Percentiles rank a stretch among this genome's conserved stretches.
These are phyloP conservation scores for Echium plantagineum DNA, from an alignment of 257 asterid species.

Conservation along the genomic window DNA sequence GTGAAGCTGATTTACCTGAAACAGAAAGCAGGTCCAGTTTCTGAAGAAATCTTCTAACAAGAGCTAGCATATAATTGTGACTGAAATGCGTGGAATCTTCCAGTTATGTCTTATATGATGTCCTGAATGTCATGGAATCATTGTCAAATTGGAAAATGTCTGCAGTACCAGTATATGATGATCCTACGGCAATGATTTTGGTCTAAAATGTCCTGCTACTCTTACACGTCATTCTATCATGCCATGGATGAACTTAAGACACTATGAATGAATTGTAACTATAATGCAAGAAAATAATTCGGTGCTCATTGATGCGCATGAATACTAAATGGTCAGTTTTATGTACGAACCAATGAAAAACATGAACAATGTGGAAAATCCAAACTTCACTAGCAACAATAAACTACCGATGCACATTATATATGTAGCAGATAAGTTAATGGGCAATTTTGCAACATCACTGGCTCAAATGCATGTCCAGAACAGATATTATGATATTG, in stretches of 20 bases:
- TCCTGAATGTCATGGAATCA: conserved; percentile 12
- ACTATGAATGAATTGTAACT: not conserved
- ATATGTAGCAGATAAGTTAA: conserved; percentile 10
- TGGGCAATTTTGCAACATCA: conserved; percentile 20
- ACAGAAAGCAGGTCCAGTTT: conserved; percentile 13
- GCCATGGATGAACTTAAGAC: conserved; percentile 14
- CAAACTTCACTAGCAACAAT: conserved; percentile 11
- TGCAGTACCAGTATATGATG: conserved; percentile 3
- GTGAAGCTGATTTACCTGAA: conserved; percentile 14
- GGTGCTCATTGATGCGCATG: not conserved
- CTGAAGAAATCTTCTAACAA: conserved; percentile 8
- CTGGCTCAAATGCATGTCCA: conserved; percentile 49
- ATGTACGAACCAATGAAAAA: no score
- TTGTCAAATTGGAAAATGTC: conserved; percentile 7
- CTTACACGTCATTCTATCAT: conserved; percentile 12
- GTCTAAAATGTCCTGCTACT: conserved; percentile 9
- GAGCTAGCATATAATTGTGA: conserved; percentile 15
- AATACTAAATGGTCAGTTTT: no score
- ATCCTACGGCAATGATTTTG: conserved; percentile 8
- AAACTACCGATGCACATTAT: conserved; percentile 10
- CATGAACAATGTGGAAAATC: conserved; percentile 1
- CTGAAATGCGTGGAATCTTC: conserved; percentile 18
- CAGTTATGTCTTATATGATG: conserved; percentile 13
- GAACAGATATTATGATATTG: conserved; percentile 23
- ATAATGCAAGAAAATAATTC: not conserved